phyloP scores from a whole-genome alignment of 306 rosid genomes.

The Erythrophleum fordii region DNA sequence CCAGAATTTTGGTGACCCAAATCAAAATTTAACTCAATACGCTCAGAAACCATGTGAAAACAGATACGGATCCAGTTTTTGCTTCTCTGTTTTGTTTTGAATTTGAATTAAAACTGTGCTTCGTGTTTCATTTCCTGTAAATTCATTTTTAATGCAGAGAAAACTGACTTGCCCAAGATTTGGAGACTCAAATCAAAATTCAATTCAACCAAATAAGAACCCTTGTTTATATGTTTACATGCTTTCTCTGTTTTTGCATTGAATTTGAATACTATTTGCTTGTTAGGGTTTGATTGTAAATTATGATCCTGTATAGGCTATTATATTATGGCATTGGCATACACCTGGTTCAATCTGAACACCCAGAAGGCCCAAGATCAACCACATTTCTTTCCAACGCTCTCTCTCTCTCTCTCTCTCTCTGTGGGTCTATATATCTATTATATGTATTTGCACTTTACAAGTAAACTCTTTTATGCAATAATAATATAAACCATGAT shows the following conservation, averaged over 20 bases:
- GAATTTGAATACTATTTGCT: not conserved
- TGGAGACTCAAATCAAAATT: too few relatives aligned
- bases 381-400: conserved; percentile 70
- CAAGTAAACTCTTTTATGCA: not conserved
- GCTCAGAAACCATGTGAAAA: not conserved
- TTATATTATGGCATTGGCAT: too few relatives aligned
- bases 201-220: too few relatives aligned
- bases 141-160: too few relatives aligned
- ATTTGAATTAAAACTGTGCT: not conserved
- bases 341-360: too few relatives aligned
- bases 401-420: not conserved
- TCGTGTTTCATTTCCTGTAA: too few relatives aligned
- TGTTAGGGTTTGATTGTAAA: conserved; percentile 12
- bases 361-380: conserved; percentile 57
- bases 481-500: conserved; percentile 1
- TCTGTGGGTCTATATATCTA: conserved; percentile 4
- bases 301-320: too few relatives aligned
- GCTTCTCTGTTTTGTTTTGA: not conserved
- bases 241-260: not conserved
- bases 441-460: not conserved
- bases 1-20: not conserved
- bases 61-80: not conserved
- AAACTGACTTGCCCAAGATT: too few relatives aligned
- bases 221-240: too few relatives aligned
- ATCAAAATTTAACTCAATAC: not conserved